Evolutionary conservation across 2,329 filamentous ascomycete genomes (phyloP), one percentile per base, ranked within the genome.

Genomic region (Pseudogymnoascus sp.): DNA sequence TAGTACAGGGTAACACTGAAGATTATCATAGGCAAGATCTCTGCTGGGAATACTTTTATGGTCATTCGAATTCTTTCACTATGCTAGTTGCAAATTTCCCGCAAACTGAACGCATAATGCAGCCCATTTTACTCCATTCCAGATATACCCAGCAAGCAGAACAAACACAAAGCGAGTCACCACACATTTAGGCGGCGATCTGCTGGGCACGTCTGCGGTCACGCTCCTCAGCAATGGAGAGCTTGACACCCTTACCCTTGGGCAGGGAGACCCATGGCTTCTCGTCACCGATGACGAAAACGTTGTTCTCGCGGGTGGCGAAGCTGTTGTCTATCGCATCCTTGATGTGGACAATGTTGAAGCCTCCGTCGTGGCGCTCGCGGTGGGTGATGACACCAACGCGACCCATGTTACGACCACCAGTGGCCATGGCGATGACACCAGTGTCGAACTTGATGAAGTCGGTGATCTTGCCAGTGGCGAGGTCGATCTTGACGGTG

Each of bases 171-270:
- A 60, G 58, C 38, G 38, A 41, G 5, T 62, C 66, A 67, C 60
- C 63, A 63, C 63, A 70, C 68, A 68, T 66, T 70, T 71, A 72
- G 59, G 69, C 62, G 62, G 72, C 71, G 67, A 74, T 72, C 63
- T 71, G 69, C 43, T 73, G 68, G 71, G 92, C 91, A 77, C 94
- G 90, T 78, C 92, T 91, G 81, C 93, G 92, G 82, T 99, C 93
- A 85, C 93, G 88, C 91, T 99, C 93, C 85, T 99, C 93, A 73
- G 93, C 92, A 76, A 99, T 97, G 77, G 89, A 88, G 80, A 97
- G 91, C 91, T 97, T 96, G 85, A 99, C 94, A 91, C 94, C 94
- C 88, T 97, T 97, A 84, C 94, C 94, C 91, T 97, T 99, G 80
- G 94, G 95, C 78, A 99, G 88, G 75, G 91, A 96, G 83, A 99